These are phyloP conservation scores for Cyanodermella asteris DNA, from an alignment of 2,329 filamentous ascomycete species.

Conservation along the genomic window DNA sequence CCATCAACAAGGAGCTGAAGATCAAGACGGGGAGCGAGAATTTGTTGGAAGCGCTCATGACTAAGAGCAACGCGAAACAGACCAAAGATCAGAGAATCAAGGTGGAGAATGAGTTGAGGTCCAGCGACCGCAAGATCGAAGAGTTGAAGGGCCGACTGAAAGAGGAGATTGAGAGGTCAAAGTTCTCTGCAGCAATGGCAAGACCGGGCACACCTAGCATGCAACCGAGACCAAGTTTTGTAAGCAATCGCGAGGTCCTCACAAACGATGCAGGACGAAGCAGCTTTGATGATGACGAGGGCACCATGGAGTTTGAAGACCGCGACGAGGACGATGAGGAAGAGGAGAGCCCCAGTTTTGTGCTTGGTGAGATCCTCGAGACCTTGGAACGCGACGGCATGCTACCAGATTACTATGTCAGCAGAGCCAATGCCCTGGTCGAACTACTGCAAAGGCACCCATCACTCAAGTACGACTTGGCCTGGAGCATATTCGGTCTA, in stretches of 20 bases:
- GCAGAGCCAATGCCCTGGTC: conserved; percentile 77
- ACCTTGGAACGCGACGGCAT: conserved; percentile 73
- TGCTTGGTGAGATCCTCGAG: conserved; percentile 73
- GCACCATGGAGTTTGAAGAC: conserved; percentile 2
- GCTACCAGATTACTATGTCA: conserved; percentile 86
- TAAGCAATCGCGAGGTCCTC: conserved; percentile 26
- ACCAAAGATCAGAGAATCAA: conserved; percentile 61
- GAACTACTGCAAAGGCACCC: conserved; percentile 87
- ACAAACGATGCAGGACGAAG: conserved; percentile 36
- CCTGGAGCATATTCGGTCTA: conserved; percentile 85
- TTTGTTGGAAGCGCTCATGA: conserved; percentile 80
- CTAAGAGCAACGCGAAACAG: conserved; percentile 91
- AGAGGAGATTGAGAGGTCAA: conserved; percentile 35
- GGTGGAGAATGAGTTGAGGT: conserved; percentile 73
- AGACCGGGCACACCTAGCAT: conserved; percentile 25
- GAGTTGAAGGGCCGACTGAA: conserved; percentile 37
- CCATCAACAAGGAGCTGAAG: conserved; percentile 86
- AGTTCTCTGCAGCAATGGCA: too few species aligned
- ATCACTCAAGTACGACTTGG: conserved; percentile 85
- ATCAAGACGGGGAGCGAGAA: conserved; percentile 97
- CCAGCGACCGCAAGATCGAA: conserved; percentile 53
- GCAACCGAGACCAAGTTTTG: conserved; percentile 14
- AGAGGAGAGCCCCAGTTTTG: conserved; percentile 75
- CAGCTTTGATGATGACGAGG: conserved; percentile 24
- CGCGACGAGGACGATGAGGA: conserved; percentile 27